phyloP scores from a whole-genome alignment of 306 rosid species.

The Citrullus amarus region DNA sequence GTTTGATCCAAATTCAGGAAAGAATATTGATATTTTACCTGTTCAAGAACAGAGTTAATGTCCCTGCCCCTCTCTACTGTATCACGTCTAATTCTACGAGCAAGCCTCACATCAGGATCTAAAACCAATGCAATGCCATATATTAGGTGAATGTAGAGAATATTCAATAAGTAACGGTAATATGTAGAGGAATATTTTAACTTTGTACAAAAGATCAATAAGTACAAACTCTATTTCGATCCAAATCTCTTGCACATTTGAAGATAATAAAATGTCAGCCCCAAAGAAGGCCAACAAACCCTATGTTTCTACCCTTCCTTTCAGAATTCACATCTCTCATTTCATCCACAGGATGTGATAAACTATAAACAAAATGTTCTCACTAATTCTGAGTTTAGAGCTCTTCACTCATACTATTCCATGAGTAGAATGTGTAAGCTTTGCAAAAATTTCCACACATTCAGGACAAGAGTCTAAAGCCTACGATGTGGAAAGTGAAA shows the following conservation, averaged over 20 bases:
- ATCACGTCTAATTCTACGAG: slow-evolving; percentile 97
- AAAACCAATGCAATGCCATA: slow-evolving; percentile 19
- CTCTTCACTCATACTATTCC: neutral
- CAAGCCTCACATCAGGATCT: slow-evolving; percentile 99
- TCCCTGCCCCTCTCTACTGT: slow-evolving; percentile 96
- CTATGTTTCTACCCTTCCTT: neutral
- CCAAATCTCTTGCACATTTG: neutral
- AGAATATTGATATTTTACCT: slow-evolving; percentile 25
- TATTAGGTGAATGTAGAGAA: neutral
- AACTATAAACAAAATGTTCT: neutral
- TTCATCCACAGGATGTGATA: neutral
- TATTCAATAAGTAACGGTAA: neutral
- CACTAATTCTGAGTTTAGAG: neutral
- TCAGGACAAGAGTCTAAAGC: neutral
- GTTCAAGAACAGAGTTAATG: slow-evolving; percentile 90
- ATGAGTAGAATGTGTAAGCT: neutral
- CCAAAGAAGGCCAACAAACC: neutral
- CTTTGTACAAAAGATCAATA: neutral
- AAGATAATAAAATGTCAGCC: neutral
- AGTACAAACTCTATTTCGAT: neutral
- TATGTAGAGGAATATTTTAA: neutral
- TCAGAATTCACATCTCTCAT: neutral
- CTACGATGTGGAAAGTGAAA: neutral
- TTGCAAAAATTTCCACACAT: neutral
- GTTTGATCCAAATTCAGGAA: neutral